Base-by-base conservation (phyloP, 2,329 filamentous ascomycete species). In the Clathrospora elynae region DNA sequence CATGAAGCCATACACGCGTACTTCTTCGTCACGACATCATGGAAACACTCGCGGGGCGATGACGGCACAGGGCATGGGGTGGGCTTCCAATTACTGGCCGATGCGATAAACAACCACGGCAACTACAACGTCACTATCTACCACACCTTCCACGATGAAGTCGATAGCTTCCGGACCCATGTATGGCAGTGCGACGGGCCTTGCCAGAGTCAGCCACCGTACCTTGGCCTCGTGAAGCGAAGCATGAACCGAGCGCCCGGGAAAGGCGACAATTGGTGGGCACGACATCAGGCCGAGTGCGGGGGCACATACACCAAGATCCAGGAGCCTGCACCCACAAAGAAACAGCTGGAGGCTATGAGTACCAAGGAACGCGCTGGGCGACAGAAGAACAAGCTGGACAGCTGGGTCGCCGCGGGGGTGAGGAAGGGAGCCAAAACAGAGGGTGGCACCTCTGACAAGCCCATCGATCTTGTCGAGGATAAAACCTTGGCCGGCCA, bases 1-100 rank as follows among this genome's bases (percentile, higher is more conserved):
- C 73, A 75, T 44, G 73, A 75, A 45, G 64, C 68, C 2, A 74
- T 75, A 12, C 73, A 75, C 35, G 73, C 72, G 17, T 75, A 75
- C 49, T 74, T 75, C 60, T 75, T 75, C 57, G 58, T 75, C 24
- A 74, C 70, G 10, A 73, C 71, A 2, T 71, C 71, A 6, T 74
- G 70, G 71, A 56, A 46, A 33, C 71, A 75, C 42, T 67, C 67
- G 6, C 66, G 73, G 5, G 70, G 69, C 8, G 71, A 74, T 20
- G 66, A 70, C 38, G 70, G 71, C 0, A 73, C 72, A 11, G 73
- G 73, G 0, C 73, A 75, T 42, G 73, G 73, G 1, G 48, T 47
- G 7, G 73, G 72, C 4, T 75, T 75, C 41, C 67, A 72, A 30
- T 50, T 73, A 11, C 59, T 75, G 2, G 72, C 73, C 2, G 68